phyloP scores from a whole-genome alignment of 2,329 filamentous ascomycete species.

The Xylariaceae sp. region DNA sequence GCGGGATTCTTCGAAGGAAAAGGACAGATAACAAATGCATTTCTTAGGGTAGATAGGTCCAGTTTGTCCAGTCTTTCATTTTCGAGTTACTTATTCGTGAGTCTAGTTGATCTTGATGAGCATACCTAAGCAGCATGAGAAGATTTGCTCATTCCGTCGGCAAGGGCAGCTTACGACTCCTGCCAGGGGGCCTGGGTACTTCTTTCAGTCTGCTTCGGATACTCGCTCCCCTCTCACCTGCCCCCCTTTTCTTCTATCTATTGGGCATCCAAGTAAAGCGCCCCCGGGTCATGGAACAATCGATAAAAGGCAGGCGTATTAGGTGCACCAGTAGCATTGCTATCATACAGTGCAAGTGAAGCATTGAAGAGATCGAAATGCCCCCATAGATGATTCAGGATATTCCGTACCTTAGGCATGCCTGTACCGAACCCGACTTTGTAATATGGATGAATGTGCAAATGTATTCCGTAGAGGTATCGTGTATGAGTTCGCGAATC shows the following conservation, averaged over 20 bases:
- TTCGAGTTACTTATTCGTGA: neutral
- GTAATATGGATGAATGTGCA: neutral
- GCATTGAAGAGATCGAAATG: neutral
- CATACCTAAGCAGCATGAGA: neutral
- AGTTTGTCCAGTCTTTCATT: constrained; percentile 4
- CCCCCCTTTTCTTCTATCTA: neutral
- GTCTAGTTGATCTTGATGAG: neutral
- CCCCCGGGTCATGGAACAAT: constrained; percentile 2
- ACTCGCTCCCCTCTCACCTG: neutral
- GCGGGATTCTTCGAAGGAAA: neutral
- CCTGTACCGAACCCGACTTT: too few relatives aligned
- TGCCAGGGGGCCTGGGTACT: neutral
- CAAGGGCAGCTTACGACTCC: neutral
- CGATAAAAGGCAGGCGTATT: neutral
- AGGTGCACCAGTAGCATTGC: neutral
- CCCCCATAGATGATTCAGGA: neutral
- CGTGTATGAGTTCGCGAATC: neutral
- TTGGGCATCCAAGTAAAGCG: neutral
- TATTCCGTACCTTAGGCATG: neutral
- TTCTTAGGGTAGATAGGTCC: constrained; percentile 4
- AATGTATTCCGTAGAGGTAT: neutral
- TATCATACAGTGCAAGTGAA: neutral
- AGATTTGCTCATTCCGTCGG: neutral
- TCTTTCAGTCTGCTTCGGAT: neutral
- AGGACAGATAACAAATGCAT: constrained; percentile 6